Evolutionary conservation across 495 filamentous ascomycete species (phyloP).

Genomic region (Talaromyces ruber): DNA sequence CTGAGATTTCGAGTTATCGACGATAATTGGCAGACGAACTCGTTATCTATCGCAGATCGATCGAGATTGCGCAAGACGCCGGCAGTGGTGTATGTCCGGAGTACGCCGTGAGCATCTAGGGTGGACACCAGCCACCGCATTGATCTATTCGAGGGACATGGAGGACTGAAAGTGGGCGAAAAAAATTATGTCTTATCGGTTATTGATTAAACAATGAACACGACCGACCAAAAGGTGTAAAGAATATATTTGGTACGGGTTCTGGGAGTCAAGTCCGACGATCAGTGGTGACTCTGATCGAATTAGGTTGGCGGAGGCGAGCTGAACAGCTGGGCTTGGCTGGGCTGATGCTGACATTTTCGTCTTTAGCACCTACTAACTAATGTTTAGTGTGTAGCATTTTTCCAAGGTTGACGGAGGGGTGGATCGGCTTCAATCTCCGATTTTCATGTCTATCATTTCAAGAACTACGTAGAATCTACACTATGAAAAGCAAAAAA

Average conservation of each 20-base stretch:
- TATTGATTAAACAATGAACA: background rate
- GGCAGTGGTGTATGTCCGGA: background rate
- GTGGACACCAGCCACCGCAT: background rate
- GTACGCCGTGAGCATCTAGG: background rate
- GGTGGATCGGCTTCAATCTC: slow-evolving; percentile 1
- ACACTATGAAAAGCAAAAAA: no score
- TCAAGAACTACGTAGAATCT: no score
- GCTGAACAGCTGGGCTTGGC: background rate
- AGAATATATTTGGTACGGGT: background rate
- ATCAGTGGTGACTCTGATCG: background rate
- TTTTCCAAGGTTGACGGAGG: background rate
- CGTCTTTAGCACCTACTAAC: background rate
- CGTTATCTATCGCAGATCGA: background rate
- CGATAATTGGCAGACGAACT: background rate
- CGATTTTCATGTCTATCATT: background rate
- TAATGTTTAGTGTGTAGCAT: background rate
- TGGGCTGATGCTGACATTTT: background rate
- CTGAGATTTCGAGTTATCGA: background rate
- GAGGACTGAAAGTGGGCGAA: background rate
- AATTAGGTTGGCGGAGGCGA: background rate
- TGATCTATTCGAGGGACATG: background rate
- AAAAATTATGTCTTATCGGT: background rate
- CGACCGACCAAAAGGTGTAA: background rate
- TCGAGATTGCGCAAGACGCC: background rate
- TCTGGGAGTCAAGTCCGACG: background rate